Conservation (phyloP, 2,329 filamentous ascomycete species). For the Elsinoe fawcettii region DNA sequence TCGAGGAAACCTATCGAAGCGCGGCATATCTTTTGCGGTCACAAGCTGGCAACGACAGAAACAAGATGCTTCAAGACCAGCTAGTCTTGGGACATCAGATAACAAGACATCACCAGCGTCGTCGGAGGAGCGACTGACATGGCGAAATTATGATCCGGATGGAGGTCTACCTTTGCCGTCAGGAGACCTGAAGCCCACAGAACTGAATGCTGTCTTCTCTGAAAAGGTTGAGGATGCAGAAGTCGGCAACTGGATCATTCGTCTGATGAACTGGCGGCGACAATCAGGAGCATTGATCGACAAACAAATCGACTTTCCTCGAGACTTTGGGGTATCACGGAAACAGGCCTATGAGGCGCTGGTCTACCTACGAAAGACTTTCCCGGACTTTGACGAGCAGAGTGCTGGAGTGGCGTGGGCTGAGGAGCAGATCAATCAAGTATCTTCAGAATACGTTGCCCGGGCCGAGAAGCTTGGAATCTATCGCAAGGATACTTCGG, state of each 20-base stretch:
- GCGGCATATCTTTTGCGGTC: too few species aligned
- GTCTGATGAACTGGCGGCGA: constrained; percentile 31
- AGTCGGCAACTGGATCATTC: constrained; percentile 31
- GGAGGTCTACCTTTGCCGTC: constrained; percentile 30
- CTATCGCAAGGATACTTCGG: constrained; percentile 25
- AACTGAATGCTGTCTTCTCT: constrained; percentile 29
- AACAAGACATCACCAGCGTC: not conserved
- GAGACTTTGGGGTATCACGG: constrained; percentile 21
- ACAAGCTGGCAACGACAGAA: too few species aligned
- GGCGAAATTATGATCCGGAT: constrained; percentile 32
- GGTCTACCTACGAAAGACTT: constrained; percentile 26
- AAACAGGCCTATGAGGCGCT: constrained; percentile 27
- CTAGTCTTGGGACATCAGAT: not conserved
- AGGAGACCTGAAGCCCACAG: constrained; percentile 24
- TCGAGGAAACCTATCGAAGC: too few species aligned
- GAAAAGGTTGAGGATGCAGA: constrained; percentile 25
- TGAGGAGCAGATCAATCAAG: constrained; percentile 27
- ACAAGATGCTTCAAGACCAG: not conserved
- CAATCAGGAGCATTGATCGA: constrained; percentile 33
- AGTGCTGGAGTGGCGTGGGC: constrained; percentile 28
- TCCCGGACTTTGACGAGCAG: constrained; percentile 30
- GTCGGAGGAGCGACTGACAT: constrained; percentile 23
- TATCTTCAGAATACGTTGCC: constrained; percentile 25
- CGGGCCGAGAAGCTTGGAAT: constrained; percentile 29
- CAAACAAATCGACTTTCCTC: constrained; percentile 27